Percentiles rank a stretch among this genome's conserved stretches.
These are phyloP conservation scores for Hirsutella rhossiliensis DNA, from an alignment of 2,329 filamentous ascomycete genomes.

Conservation along the genomic window DNA sequence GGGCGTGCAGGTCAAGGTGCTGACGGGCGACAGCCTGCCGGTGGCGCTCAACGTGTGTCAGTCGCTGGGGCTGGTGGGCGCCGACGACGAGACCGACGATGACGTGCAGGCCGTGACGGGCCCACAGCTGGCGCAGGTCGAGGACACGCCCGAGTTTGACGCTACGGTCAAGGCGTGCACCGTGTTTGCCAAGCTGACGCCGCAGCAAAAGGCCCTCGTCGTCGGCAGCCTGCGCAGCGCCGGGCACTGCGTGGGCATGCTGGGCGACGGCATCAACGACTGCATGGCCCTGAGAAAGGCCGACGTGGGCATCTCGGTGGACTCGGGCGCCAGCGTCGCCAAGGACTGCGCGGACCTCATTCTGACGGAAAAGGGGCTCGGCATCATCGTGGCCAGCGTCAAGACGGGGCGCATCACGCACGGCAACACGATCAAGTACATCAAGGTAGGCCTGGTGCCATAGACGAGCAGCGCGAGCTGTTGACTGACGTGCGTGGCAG, in stretches of 20 bases:
- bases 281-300: conserved; percentile 14
- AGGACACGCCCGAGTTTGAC: conserved; percentile 9
- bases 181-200: conserved; percentile 16
- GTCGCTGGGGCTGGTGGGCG: conserved; percentile 9
- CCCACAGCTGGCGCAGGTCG: conserved; percentile 9
- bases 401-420: conserved; percentile 13
- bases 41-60: conserved; percentile 17
- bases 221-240: conserved; percentile 10
- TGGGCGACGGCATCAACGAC: conserved; percentile 18
- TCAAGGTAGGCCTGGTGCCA: conserved; percentile 7
- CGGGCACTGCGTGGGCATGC: conserved; percentile 16
- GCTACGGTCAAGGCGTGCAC: conserved; percentile 11
- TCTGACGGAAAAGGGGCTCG: conserved; percentile 16
- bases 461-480: background rate
- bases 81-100: conserved; percentile 4
- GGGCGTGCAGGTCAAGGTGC: conserved; percentile 15
- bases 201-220: conserved; percentile 14
- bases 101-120: conserved; percentile 13
- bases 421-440: conserved; percentile 17
- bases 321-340: conserved; percentile 15
- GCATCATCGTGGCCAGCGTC: conserved; percentile 14
- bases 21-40: conserved; percentile 14
- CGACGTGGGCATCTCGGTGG: conserved; percentile 17
- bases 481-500: conserved; percentile 1
- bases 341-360: conserved; percentile 18